Conservation (phyloP, 2,329 filamentous ascomycete species). For the Hypoxylon sp. region DNA sequence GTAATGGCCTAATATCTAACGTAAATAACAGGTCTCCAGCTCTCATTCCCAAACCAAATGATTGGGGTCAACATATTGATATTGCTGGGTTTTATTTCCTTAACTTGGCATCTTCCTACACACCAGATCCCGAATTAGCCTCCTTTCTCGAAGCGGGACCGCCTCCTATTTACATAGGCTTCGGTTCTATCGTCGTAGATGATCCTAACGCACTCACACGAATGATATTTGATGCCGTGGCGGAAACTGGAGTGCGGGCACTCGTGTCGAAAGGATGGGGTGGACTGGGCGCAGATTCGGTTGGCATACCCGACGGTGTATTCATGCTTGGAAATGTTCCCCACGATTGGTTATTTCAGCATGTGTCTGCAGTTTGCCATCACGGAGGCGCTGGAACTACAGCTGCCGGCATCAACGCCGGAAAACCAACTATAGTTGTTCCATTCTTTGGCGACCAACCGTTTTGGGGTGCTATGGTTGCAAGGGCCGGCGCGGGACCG, state of each 20-base stretch:
- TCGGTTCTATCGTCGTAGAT: conserved; percentile 67
- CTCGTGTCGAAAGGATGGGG: conserved; percentile 91
- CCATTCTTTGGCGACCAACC: conserved; percentile 90
- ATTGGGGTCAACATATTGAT: conserved; percentile 66
- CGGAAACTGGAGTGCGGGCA: conserved; percentile 70
- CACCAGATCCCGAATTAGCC: conserved; percentile 50
- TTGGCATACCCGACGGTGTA: conserved; percentile 78
- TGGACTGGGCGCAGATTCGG: conserved; percentile 78
- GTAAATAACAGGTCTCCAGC: conserved; percentile 53
- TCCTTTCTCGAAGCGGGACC: conserved; percentile 60
- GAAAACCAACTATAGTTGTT: conserved; percentile 83
- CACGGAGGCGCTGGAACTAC: conserved; percentile 91
- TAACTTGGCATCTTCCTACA: conserved; percentile 54
- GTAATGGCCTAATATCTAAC: conserved; percentile 13
- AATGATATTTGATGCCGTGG: conserved; percentile 61
- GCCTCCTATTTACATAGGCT: conserved; percentile 66
- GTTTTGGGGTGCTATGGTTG: conserved; percentile 84
- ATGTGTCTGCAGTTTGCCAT: conserved; percentile 84
- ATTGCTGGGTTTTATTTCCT: conserved; percentile 67
- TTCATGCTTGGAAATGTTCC: conserved; percentile 88
- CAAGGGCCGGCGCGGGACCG: conserved; percentile 77
- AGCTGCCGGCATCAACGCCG: conserved; percentile 83
- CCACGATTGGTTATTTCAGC: conserved; percentile 89
- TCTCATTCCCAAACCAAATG: conserved; percentile 64
- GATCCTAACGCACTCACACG: conserved; percentile 58